phyloP scores from a whole-genome alignment of 495 filamentous ascomycete species.

The Neurospora discreta region DNA sequence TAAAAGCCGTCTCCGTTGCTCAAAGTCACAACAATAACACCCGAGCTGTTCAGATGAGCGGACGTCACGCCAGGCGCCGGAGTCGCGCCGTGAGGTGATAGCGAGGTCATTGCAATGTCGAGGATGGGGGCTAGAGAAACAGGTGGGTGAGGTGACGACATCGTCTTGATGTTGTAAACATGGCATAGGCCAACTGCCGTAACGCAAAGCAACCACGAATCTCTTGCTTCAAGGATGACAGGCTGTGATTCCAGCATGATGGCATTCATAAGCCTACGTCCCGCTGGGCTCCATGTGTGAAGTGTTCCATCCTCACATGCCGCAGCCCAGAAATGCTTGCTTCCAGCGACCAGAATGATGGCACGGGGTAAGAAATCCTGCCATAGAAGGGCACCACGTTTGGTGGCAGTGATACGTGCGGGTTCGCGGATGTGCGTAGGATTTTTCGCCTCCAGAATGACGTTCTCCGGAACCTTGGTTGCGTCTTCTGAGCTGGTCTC shows the following conservation, averaged over 20 bases:
- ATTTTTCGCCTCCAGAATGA: conserved; percentile 38
- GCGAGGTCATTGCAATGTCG: conserved; percentile 58
- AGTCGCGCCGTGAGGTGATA: conserved; percentile 59
- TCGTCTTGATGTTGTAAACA: conserved; percentile 86
- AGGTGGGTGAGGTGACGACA: conserved; percentile 77
- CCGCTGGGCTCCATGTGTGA: conserved; percentile 91
- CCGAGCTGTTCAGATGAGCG: conserved; percentile 79
- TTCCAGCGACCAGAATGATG: conserved; percentile 79
- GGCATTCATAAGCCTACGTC: conserved; percentile 70
- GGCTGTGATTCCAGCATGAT: conserved; percentile 85
- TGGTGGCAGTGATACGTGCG: conserved; percentile 66
- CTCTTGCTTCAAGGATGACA: conserved; percentile 81
- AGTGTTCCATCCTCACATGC: conserved; percentile 91
- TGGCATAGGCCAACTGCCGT: conserved; percentile 81
- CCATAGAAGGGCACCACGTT: conserved; percentile 79
- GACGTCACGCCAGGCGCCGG: conserved; percentile 73
- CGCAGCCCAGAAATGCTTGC: conserved; percentile 79
- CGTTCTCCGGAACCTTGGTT: conserved; percentile 48
- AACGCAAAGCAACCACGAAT: conserved; percentile 80
- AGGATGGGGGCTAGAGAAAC: conserved; percentile 83
- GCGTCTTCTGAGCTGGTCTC: conserved; percentile 44
- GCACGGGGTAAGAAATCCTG: conserved; percentile 81
- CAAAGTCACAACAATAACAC: conserved; percentile 70
- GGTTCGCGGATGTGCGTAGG: conserved; percentile 61
- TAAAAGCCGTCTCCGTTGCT: conserved; percentile 88